Conservation (phyloP, 257 asterid species). For the Penstemon davidsonii region DNA sequence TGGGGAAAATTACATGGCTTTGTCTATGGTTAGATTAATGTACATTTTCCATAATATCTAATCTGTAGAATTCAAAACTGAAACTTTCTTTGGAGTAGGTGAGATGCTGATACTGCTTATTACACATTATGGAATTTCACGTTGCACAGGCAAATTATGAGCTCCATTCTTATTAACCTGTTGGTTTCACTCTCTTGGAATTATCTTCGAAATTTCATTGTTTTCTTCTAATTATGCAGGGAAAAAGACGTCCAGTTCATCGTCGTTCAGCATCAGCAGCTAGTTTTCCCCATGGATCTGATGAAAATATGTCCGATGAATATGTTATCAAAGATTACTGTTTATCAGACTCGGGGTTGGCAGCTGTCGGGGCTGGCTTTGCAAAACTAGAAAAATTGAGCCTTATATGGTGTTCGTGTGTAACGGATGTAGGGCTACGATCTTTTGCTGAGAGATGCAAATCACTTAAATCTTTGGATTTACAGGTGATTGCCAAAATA, state of each 20-base stretch:
- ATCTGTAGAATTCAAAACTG: no score
- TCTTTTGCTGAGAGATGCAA: constrained; percentile 65
- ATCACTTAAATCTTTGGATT: constrained; percentile 64
- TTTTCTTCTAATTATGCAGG: constrained; percentile 38
- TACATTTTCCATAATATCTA: no score
- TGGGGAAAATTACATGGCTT: no score
- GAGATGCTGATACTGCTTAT: neutral
- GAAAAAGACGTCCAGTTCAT: constrained; percentile 50
- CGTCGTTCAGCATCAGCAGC: constrained; percentile 37
- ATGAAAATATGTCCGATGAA: constrained; percentile 44
- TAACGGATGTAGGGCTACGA: constrained; percentile 63
- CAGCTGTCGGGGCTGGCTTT: constrained; percentile 61
- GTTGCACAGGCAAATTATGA: neutral
- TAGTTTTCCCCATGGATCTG: constrained; percentile 36
- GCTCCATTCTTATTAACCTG: constrained; percentile 11
- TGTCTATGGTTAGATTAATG: no score
- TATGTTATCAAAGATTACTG: constrained; percentile 42
- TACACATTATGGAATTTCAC: neutral
- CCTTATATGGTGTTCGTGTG: constrained; percentile 83
- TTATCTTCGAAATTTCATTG: constrained; percentile 20
- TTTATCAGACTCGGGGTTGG: constrained; percentile 76
- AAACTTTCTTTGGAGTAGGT: neutral
- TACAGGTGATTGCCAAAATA: constrained; percentile 58
- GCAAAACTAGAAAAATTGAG: constrained; percentile 70
- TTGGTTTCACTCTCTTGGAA: constrained; percentile 18